These are phyloP conservation scores for Celoporthe dispersa DNA, from an alignment of 2,329 filamentous ascomycete species.

Conservation along the genomic window DNA sequence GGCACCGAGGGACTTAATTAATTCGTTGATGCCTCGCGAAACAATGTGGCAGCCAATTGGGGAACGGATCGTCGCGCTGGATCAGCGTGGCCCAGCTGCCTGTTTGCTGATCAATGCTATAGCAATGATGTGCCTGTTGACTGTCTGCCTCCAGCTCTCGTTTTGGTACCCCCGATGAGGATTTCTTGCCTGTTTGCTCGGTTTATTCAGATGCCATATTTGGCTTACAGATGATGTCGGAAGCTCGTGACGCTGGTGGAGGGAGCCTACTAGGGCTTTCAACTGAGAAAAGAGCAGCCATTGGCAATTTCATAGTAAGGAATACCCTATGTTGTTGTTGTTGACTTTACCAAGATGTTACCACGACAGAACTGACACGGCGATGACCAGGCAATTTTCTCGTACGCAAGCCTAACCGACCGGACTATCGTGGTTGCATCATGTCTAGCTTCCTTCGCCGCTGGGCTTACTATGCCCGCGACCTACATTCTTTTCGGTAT, in stretches of 20 bases:
- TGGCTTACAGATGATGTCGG: background rate
- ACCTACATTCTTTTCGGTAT: slow-evolving; percentile 65
- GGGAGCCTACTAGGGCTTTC: background rate
- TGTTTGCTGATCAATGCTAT: background rate
- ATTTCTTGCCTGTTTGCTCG: background rate
- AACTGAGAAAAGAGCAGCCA: background rate
- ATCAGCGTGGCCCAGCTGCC: background rate
- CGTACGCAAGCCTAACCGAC: slow-evolving; percentile 58
- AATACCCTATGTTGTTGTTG: background rate
- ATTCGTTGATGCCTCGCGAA: background rate
- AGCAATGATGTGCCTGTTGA: background rate
- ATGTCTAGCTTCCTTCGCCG: slow-evolving; percentile 54
- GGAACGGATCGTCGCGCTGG: background rate
- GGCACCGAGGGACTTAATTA: no score
- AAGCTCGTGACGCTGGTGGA: background rate
- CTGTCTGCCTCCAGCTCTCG: background rate
- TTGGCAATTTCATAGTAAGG: slow-evolving; percentile 1
- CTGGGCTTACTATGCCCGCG: slow-evolving; percentile 60
- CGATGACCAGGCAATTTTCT: slow-evolving; percentile 47
- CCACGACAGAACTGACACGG: slow-evolving; percentile 27
- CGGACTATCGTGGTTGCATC: slow-evolving; percentile 51
- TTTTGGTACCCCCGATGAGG: background rate
- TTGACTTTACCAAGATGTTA: background rate
- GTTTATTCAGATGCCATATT: background rate
- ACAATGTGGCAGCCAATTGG: background rate